phyloP scores from a whole-genome alignment of 2,329 filamentous ascomycete genomes.

The Corynespora cassiicola region DNA sequence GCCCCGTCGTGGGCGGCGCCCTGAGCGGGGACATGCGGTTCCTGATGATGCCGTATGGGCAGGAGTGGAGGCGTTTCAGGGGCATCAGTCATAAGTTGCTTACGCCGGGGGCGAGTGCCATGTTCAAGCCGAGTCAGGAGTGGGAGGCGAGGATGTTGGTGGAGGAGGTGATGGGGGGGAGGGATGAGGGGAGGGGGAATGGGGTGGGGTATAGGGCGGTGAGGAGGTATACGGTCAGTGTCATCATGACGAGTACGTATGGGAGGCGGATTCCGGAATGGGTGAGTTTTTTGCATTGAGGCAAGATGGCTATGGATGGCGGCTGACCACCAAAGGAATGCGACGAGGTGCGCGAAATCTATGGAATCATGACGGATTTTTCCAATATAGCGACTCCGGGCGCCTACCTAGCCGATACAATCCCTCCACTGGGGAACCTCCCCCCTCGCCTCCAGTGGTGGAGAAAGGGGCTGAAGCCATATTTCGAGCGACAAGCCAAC shows the following conservation, averaged over 20 bases:
- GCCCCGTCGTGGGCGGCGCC: slow-evolving; percentile 49
- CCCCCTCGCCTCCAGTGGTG: slow-evolving; percentile 39
- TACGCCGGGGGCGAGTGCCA: slow-evolving; percentile 43
- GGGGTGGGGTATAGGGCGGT: slow-evolving; percentile 34
- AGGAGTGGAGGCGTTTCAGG: slow-evolving; percentile 49
- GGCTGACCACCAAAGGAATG: slow-evolving; percentile 26
- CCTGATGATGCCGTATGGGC: slow-evolving; percentile 50
- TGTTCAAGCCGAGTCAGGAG: slow-evolving; percentile 53
- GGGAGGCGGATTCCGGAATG: slow-evolving; percentile 39
- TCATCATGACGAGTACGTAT: slow-evolving; percentile 47
- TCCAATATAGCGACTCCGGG: slow-evolving; percentile 35
- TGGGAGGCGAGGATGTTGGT: slow-evolving; percentile 55
- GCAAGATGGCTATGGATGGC: not conserved
- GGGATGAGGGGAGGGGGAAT: slow-evolving; percentile 23
- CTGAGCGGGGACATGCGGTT: slow-evolving; percentile 50
- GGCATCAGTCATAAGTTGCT: slow-evolving; percentile 48
- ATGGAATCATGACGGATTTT: slow-evolving; percentile 44
- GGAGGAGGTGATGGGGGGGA: slow-evolving; percentile 47
- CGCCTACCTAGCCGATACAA: slow-evolving; percentile 37
- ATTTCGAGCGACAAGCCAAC: slow-evolving; percentile 38
- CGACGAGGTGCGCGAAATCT: slow-evolving; percentile 38
- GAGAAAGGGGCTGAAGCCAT: slow-evolving; percentile 31
- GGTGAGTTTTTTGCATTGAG: slow-evolving; percentile 19
- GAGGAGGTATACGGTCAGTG: slow-evolving; percentile 38
- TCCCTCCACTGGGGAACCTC: slow-evolving; percentile 34